Conservation (phyloP, 352 stramenopile species). For the Phytopythium delawarense region DNA sequence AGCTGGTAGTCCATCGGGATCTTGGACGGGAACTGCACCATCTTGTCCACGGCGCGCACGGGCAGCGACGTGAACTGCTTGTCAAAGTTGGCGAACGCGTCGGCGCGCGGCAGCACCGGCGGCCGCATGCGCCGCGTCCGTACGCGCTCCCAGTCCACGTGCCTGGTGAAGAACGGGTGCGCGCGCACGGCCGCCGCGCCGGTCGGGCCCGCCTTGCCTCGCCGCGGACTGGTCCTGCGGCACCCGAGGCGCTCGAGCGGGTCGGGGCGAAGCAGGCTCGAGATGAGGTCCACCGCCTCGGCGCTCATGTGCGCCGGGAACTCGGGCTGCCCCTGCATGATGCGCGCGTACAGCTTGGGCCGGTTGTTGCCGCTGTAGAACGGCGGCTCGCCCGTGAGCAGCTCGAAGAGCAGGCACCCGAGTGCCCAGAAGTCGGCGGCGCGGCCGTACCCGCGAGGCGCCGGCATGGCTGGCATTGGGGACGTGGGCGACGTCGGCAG, state of each 20-base stretch:
- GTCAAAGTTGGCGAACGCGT: slow-evolving; percentile 83
- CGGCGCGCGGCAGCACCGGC: slow-evolving; percentile 60
- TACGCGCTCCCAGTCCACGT: slow-evolving; percentile 59
- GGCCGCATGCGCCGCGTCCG: slow-evolving; percentile 14
- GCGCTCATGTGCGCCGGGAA: slow-evolving; percentile 53
- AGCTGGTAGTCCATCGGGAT: slow-evolving; percentile 79
- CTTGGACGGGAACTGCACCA: slow-evolving; percentile 72
- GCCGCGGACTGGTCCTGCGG: slow-evolving; percentile 17
- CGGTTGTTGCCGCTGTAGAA: slow-evolving; percentile 79
- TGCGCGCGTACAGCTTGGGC: slow-evolving; percentile 51
- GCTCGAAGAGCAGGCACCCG: slow-evolving; percentile 85
- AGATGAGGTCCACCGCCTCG: slow-evolving; percentile 52
- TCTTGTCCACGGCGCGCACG: slow-evolving; percentile 59
- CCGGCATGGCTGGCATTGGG: background rate
- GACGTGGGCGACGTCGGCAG: slow-evolving; percentile 10
- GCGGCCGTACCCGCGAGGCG: slow-evolving; percentile 70
- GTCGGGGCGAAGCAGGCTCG: slow-evolving; percentile 41
- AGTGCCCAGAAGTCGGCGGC: slow-evolving; percentile 90
- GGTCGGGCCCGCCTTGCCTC: background rate
- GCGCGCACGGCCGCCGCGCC: slow-evolving; percentile 46
- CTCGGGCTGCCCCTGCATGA: slow-evolving; percentile 36
- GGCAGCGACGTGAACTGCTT: slow-evolving; percentile 83
- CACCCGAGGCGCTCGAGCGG: slow-evolving; percentile 56
- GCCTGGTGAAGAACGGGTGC: slow-evolving; percentile 65
- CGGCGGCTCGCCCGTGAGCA: slow-evolving; percentile 83